Evolutionary conservation across 2,329 filamentous ascomycete genomes (phyloP).

Genomic region (Lecanoromycetidae sp.): DNA sequence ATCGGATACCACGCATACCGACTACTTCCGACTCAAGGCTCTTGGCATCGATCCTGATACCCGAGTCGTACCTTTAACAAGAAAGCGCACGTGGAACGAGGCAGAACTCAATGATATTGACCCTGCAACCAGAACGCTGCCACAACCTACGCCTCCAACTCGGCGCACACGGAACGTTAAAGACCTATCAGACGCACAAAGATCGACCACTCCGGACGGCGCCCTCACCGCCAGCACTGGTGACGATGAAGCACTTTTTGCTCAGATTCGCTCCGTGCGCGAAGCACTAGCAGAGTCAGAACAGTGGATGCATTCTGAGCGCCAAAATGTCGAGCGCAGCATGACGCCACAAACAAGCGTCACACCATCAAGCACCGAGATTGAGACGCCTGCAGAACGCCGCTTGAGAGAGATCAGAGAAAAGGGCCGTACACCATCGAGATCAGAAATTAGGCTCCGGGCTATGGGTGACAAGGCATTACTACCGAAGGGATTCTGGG

Average conservation of each 20-base stretch:
- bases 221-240: neutral
- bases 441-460: constrained; percentile 9
- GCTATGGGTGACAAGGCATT: constrained; percentile 12
- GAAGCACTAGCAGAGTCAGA: constrained; percentile 21
- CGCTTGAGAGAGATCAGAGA: constrained; percentile 6
- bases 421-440: constrained; percentile 9
- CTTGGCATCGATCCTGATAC: constrained; percentile 33
- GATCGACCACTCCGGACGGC: neutral
- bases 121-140: neutral
- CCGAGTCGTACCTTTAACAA: constrained; percentile 20
- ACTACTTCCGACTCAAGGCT: constrained; percentile 41
- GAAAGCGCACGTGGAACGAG: constrained; percentile 17
- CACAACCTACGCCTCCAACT: neutral
- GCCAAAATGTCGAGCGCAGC: constrained; percentile 9
- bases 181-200: neutral
- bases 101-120: constrained; percentile 2
- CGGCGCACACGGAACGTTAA: neutral
- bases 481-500: constrained; percentile 11
- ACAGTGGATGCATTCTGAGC: constrained; percentile 22
- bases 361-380: neutral
- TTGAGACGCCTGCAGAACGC: constrained; percentile 7
- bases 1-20: constrained; percentile 35
- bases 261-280: constrained; percentile 21
- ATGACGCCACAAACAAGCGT: constrained; percentile 7
- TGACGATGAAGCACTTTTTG: constrained; percentile 22